A percentile compares a stretch with the other conserved stretches of the same genome.
Conservation (phyloP, 768 basidiomycete species). For the Boletus reticuloceps region DNA sequence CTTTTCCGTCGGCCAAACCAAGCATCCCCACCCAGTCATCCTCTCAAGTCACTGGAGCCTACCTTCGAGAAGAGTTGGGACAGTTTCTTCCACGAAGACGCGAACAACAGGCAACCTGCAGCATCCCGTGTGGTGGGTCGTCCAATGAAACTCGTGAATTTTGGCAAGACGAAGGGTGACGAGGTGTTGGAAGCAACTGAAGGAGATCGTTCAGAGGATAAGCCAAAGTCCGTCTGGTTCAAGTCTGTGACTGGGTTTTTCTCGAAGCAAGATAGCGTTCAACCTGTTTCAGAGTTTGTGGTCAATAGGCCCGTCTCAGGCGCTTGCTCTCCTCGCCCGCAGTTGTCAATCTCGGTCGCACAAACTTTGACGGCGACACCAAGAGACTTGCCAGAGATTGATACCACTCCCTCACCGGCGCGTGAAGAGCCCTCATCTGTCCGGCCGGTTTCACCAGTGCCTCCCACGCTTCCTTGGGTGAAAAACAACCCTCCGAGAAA, state of each 20-base stretch:
- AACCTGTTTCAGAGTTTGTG: slow-evolving; percentile 17
- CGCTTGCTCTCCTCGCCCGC: slow-evolving; percentile 26
- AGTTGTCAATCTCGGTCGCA: slow-evolving; percentile 45
- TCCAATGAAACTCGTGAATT: slow-evolving; percentile 42
- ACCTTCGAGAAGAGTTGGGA: slow-evolving; percentile 43
- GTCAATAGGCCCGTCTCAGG: slow-evolving; percentile 15
- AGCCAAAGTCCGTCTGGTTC: slow-evolving; percentile 34
- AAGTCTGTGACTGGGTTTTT: slow-evolving; percentile 34
- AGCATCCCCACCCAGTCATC: slow-evolving; percentile 22
- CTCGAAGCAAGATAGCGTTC: slow-evolving; percentile 18
- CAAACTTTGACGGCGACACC: slow-evolving; percentile 32
- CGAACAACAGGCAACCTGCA: slow-evolving; percentile 18
- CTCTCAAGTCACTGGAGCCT: slow-evolving; percentile 27
- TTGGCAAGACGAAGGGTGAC: slow-evolving; percentile 41
- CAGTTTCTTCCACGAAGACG: slow-evolving; percentile 39
- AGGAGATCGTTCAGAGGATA: slow-evolving; percentile 24
- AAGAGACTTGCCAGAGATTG: slow-evolving; percentile 29
- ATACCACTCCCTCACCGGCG: slow-evolving; percentile 23
- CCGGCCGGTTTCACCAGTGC: slow-evolving; percentile 33
- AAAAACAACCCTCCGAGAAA: slow-evolving; percentile 25
- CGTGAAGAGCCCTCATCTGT: slow-evolving; percentile 26
- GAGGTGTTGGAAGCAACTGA: slow-evolving; percentile 16
- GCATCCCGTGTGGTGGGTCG: slow-evolving; percentile 28
- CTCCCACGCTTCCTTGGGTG: slow-evolving; percentile 24
- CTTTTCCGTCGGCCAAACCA: slow-evolving; percentile 39